Base-by-base conservation (phyloP, 2,329 filamentous ascomycete genomes). In the Aspergillus sp. region DNA sequence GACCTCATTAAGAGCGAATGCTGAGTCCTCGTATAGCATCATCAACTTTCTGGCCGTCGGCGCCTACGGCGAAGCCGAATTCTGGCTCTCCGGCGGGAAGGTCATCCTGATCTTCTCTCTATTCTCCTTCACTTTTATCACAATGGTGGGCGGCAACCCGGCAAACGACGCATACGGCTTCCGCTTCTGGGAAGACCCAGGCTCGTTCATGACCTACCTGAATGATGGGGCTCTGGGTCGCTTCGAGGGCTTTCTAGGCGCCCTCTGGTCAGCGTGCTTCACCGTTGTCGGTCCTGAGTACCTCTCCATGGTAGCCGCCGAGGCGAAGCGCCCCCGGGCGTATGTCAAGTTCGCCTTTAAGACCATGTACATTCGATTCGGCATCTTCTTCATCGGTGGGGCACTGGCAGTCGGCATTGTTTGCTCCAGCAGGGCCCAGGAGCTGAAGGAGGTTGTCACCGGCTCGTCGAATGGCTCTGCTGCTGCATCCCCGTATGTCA, bases 261-360 rank as follows among this genome's bases (percentile, higher is more conserved):
- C 86, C 39, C 49, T 86, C 19, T 73, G 79, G 49, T 82, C 79
- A 35, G 77, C 77, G 0, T 69, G 71, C 4, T 79, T 80, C 45
- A 73, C 72, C 3, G 68, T 79, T 35, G 68, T 71, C 8, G 75
- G 76, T 0, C 74, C 75, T 0, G 75, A 80, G 44, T 78, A 78
- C 55, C 71, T 80, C 44, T 49, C 58, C 4, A 65, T 66, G 63
- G 60, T 67, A 4, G 75, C 78, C 3, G 78, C 74, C 16, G 80
- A 83, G 51, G 72, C 78, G 2, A 73, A 79, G 46, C 78, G 80
- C 39, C 79, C 80, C 0, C 70, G 78, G 5, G 61, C 59, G 13
- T 71, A 76, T 17, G 75, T 86, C 58, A 81, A 80, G 1, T 72
- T 71, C 11, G 82, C 82, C 1, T 85, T 78, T 58, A 82, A 82